phyloP scores from a whole-genome alignment of 192 early-diverging fungal species.

The Dimargaris cristalligena region DNA sequence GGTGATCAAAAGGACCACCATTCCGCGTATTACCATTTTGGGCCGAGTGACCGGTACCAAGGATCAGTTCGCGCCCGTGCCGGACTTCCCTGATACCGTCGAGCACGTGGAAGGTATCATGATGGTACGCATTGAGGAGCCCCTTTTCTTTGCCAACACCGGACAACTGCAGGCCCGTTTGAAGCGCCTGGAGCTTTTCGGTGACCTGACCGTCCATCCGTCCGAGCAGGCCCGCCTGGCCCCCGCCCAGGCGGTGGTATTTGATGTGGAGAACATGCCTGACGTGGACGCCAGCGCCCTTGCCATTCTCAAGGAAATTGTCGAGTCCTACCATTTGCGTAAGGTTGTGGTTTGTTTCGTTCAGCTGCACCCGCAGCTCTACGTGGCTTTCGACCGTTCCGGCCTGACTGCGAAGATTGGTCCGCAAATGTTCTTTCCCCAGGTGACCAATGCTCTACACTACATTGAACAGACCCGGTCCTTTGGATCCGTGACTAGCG shows the following conservation, averaged over 20 bases:
- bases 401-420: slow-evolving; percentile 48
- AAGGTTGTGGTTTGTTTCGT: slow-evolving; percentile 83
- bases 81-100: slow-evolving; percentile 37
- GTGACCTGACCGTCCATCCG: slow-evolving; percentile 88
- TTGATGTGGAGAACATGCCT: slow-evolving; percentile 82
- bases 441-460: slow-evolving; percentile 41
- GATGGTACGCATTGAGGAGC: slow-evolving; percentile 82
- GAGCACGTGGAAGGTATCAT: slow-evolving; percentile 71
- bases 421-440: slow-evolving; percentile 46
- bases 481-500: background rate
- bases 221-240: slow-evolving; percentile 72
- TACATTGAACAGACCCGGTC: slow-evolving; percentile 23
- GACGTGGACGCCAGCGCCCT: slow-evolving; percentile 84
- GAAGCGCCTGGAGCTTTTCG: slow-evolving; percentile 82
- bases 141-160: slow-evolving; percentile 92
- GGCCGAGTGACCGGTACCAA: slow-evolving; percentile 34
- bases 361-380: slow-evolving; percentile 57
- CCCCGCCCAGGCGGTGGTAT: slow-evolving; percentile 61
- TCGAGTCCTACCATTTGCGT: slow-evolving; percentile 65
- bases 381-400: slow-evolving; percentile 49
- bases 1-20: slow-evolving; percentile 83
- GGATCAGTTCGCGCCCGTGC: slow-evolving; percentile 59
- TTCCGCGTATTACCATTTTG: slow-evolving; percentile 62
- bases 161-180: slow-evolving; percentile 91
- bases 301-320: slow-evolving; percentile 78